phyloP scores from a whole-genome alignment of 257 asterid species.

The Solanum pinnatisectum region DNA sequence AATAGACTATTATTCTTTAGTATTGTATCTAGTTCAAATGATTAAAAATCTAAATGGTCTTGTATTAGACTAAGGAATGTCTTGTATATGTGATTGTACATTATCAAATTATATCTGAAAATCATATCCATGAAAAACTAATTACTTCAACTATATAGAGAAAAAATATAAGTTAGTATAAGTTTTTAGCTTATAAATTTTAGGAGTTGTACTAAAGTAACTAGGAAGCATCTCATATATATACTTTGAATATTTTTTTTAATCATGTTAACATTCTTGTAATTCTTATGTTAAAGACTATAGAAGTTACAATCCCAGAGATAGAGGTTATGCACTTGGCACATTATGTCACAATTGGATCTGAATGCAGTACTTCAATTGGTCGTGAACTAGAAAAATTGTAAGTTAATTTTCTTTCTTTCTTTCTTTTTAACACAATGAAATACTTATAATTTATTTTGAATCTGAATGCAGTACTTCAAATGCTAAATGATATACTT shows the following conservation, averaged over 20 bases:
- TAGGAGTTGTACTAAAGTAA: background rate
- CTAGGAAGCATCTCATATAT: background rate
- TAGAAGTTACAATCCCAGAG: constrained; percentile 77
- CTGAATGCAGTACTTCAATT: constrained; percentile 60
- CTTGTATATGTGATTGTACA: no score
- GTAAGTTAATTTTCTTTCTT: constrained; percentile 22
- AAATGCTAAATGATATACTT: no score
- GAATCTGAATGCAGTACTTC: no score
- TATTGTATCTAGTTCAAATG: no score
- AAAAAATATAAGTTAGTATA: no score
- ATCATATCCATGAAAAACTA: no score
- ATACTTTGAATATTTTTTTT: background rate
- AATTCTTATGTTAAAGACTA: constrained; percentile 26
- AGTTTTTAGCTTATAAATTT: background rate
- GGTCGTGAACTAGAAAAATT: constrained; percentile 34
- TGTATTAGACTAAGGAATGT: no score
- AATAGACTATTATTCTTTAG: no score
- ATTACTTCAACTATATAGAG: no score
- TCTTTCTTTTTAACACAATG: background rate
- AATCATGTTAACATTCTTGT: background rate
- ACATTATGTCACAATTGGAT: constrained; percentile 73
- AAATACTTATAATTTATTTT: no score
- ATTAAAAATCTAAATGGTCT: no score
- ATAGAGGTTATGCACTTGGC: constrained; percentile 88
- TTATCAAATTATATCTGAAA: no score